A percentile compares a stretch with the other conserved stretches of the same genome.
These are phyloP conservation scores for Fraxinus excelsior DNA, from an alignment of 257 asterid genomes.

Conservation along the genomic window DNA sequence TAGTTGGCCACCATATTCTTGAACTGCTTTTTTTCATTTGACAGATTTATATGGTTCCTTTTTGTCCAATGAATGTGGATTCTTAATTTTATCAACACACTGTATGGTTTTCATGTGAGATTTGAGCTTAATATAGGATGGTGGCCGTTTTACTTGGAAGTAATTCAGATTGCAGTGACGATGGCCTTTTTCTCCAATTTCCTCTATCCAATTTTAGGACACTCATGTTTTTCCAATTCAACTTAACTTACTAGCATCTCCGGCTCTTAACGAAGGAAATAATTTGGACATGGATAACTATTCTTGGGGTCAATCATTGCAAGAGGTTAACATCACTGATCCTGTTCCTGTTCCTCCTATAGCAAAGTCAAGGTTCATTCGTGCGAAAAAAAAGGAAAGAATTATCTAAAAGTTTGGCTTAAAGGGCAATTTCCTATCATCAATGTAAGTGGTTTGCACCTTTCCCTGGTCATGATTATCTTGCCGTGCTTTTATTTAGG, in stretches of 20 bases:
- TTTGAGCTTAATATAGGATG: not conserved
- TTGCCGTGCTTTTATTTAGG: not conserved
- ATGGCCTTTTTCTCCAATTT: too few relatives aligned
- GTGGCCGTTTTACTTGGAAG: too few relatives aligned
- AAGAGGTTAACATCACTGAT: conserved; percentile 28
- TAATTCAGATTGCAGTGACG: too few relatives aligned
- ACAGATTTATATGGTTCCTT: conserved; percentile 36
- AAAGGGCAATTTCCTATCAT: conserved; percentile 56
- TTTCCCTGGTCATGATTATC: not conserved
- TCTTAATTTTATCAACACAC: conserved; percentile 20
- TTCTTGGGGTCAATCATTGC: conserved; percentile 43
- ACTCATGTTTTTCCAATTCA: too few relatives aligned
- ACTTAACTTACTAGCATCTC: too few relatives aligned
- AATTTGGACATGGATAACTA: conserved; percentile 44
- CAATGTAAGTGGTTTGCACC: conserved; percentile 30
- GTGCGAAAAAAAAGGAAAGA: conserved; percentile 56
- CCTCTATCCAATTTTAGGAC: too few relatives aligned
- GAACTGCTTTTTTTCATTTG: conserved; percentile 30
- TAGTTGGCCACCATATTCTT: conserved; percentile 38
- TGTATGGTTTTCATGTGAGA: not conserved
- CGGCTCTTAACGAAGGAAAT: conserved; percentile 17
- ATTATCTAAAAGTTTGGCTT: conserved; percentile 56
- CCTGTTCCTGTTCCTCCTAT: conserved; percentile 49
- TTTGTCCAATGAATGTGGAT: conserved; percentile 33
- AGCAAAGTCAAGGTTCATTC: conserved; percentile 48